phyloP scores from a whole-genome alignment of 2,329 filamentous ascomycete species.

The Alternaria sp. region DNA sequence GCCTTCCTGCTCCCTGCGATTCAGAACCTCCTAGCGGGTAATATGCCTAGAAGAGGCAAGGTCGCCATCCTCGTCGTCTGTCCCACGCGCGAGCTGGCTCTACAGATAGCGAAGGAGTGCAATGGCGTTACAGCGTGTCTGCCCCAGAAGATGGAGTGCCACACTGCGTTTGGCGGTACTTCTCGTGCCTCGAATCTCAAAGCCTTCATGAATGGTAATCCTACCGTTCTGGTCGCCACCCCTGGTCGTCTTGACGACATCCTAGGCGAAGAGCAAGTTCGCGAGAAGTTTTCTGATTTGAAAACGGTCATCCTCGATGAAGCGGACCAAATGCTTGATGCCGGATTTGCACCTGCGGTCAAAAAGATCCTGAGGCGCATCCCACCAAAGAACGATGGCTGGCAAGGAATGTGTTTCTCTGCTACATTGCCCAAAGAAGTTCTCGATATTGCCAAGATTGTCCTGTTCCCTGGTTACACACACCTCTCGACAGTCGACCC shows the following conservation, averaged over 20 bases:
- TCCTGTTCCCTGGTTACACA: slow-evolving; percentile 55
- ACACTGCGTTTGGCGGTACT: slow-evolving; percentile 57
- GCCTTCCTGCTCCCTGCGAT: slow-evolving; percentile 60
- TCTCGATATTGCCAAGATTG: slow-evolving; percentile 55
- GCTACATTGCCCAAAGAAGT: slow-evolving; percentile 58
- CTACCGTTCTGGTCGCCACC: slow-evolving; percentile 58
- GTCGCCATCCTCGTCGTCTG: slow-evolving; percentile 59
- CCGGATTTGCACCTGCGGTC: slow-evolving; percentile 63
- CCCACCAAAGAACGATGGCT: slow-evolving; percentile 60
- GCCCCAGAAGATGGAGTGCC: slow-evolving; percentile 52
- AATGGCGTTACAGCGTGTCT: slow-evolving; percentile 55
- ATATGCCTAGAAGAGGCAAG: slow-evolving; percentile 46
- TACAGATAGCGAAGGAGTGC: slow-evolving; percentile 60
- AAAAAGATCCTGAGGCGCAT: slow-evolving; percentile 61
- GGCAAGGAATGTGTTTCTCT: slow-evolving; percentile 62
- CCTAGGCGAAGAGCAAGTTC: slow-evolving; percentile 55
- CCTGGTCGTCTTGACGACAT: slow-evolving; percentile 60
- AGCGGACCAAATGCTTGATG: slow-evolving; percentile 59
- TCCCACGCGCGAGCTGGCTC: slow-evolving; percentile 60
- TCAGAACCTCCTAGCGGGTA: slow-evolving; percentile 54
- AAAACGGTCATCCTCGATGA: slow-evolving; percentile 57
- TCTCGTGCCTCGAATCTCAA: slow-evolving; percentile 44
- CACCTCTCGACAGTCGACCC: slow-evolving; percentile 56
- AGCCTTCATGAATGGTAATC: slow-evolving; percentile 47
- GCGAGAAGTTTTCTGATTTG: slow-evolving; percentile 56